These are phyloP conservation scores for Lactarius pseudohatsudake DNA, from an alignment of 768 basidiomycete genomes.

Conservation along the genomic window DNA sequence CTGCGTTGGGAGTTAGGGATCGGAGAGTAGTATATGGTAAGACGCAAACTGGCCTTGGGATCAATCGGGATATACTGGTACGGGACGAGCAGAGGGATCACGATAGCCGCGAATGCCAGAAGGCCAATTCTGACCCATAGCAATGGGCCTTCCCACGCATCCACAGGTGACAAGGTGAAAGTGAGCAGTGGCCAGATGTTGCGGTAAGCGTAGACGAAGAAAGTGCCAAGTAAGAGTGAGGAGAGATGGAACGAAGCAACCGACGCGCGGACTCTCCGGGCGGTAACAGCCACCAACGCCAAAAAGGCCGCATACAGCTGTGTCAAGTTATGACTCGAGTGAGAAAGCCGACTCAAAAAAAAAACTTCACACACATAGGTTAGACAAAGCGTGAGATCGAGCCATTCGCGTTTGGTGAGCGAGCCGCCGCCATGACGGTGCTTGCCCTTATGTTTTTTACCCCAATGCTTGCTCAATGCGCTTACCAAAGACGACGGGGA, in stretches of 20 bases:
- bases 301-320: constrained; percentile 32
- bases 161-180: constrained; percentile 49
- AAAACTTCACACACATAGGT: constrained; percentile 37
- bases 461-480: constrained; percentile 32
- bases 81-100: constrained; percentile 57
- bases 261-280: constrained; percentile 9
- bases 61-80: constrained; percentile 59
- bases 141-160: constrained; percentile 46
- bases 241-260: constrained; percentile 47
- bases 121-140: constrained; percentile 56
- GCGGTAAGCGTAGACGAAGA: constrained; percentile 53
- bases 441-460: constrained; percentile 33
- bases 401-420: constrained; percentile 24
- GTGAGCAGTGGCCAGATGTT: constrained; percentile 61
- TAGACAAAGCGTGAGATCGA: constrained; percentile 30
- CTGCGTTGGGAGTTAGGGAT: constrained; percentile 19
- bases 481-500: constrained; percentile 6
- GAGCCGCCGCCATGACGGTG: not conserved
- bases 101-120: constrained; percentile 44
- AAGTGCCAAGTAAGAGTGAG: constrained; percentile 46
- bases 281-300: constrained; percentile 26
- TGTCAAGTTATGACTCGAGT: not conserved
- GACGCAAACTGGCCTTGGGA: constrained; percentile 40
- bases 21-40: not conserved
- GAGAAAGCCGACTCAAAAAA: not conserved